phyloP scores from a whole-genome alignment of 108 stramenopile species.

The Nitzschia inconspicua region DNA sequence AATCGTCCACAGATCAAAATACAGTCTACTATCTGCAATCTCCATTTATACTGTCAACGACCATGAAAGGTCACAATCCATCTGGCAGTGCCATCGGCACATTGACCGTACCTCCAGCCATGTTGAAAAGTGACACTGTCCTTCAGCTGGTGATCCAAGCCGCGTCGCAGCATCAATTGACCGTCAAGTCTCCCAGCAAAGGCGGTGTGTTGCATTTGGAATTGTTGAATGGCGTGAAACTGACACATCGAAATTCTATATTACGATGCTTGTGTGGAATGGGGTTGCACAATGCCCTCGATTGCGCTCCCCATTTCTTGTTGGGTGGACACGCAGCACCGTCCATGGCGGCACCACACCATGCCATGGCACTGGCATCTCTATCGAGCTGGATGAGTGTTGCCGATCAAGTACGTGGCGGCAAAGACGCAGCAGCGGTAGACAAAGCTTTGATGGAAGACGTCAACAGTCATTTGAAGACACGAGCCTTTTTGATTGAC shows the following conservation, averaged over 20 bases:
- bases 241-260: constrained; percentile 74
- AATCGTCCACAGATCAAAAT: too few relatives aligned
- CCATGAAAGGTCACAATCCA: too few relatives aligned
- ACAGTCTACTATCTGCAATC: too few relatives aligned
- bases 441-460: constrained; percentile 24
- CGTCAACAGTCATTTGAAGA: constrained; percentile 56
- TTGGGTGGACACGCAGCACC: constrained; percentile 62
- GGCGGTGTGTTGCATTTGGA: constrained; percentile 34
- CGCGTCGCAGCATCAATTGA: constrained; percentile 50
- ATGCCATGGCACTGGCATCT: constrained; percentile 58
- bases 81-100: constrained; percentile 42
- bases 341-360: constrained; percentile 34
- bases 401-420: constrained; percentile 41
- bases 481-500: constrained; percentile 59
- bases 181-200: constrained; percentile 38
- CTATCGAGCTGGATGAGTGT: constrained; percentile 77
- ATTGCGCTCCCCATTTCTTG: constrained; percentile 43
- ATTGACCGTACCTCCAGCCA: constrained; percentile 42
- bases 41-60: too few relatives aligned
- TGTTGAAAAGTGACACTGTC: constrained; percentile 43
- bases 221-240: constrained; percentile 29
- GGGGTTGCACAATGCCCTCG: constrained; percentile 66
- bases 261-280: constrained; percentile 61
- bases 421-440: background rate
- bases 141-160: constrained; percentile 48